Conservation (phyloP, 2,329 filamentous ascomycete species). For the Cladosporium oxysporum region DNA sequence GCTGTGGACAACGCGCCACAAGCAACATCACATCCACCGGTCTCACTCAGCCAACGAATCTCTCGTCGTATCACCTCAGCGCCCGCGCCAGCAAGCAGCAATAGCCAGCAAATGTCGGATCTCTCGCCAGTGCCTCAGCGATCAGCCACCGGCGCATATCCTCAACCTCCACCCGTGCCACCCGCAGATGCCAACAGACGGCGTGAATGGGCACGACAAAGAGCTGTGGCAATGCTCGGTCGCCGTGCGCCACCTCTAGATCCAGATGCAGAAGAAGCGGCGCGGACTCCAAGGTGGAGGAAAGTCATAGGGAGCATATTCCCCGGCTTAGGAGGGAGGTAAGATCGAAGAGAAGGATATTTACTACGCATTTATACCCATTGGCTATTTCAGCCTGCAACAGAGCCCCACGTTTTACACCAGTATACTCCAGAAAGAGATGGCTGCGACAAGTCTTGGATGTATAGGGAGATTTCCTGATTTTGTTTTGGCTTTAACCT, state of each 20-base stretch:
- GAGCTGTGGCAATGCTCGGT: conserved; percentile 48
- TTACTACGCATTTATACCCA: background rate
- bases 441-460: background rate
- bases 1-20: conserved; percentile 5
- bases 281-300: conserved; percentile 31
- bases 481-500: background rate
- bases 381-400: background rate
- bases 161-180: conserved; percentile 24
- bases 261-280: conserved; percentile 34
- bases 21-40: conserved; percentile 16
- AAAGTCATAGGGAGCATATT: conserved; percentile 35
- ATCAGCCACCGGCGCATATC: conserved; percentile 13
- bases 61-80: conserved; percentile 18
- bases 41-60: conserved; percentile 16
- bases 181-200: conserved; percentile 29
- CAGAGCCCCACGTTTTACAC: background rate
- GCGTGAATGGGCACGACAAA: conserved; percentile 49
- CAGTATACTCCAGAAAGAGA: background rate
- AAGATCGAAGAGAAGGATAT: background rate
- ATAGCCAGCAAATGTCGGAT: conserved; percentile 28
- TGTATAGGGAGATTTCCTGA: background rate
- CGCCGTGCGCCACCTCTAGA: conserved; percentile 28
- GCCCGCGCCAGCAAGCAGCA: background rate
- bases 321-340: conserved; percentile 25
- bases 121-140: conserved; percentile 18